These are phyloP conservation scores for Macrophomina tecta DNA, from an alignment of 2,329 filamentous ascomycete species.

Conservation along the genomic window DNA sequence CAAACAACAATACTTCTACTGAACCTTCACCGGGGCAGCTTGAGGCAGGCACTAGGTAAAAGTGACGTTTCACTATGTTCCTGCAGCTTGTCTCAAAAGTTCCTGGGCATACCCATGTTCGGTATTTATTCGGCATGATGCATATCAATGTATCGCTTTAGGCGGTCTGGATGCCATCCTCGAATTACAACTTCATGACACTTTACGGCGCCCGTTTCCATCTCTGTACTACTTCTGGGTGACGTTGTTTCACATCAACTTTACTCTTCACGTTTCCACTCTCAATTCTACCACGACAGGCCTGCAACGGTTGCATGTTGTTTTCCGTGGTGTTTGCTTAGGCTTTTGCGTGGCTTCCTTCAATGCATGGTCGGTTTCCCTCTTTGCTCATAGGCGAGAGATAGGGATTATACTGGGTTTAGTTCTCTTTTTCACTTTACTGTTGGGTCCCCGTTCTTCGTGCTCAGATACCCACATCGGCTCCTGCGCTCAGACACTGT, in stretches of 20 bases:
- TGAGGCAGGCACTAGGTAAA: slow-evolving; percentile 30
- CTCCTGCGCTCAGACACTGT: not conserved
- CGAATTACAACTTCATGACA: slow-evolving; percentile 12
- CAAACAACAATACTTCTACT: slow-evolving; percentile 21
- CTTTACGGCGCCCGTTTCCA: slow-evolving; percentile 1
- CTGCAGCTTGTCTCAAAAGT: not conserved
- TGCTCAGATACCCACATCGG: slow-evolving; percentile 21
- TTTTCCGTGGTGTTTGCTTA: not conserved
- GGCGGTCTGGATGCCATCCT: not conserved
- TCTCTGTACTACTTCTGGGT: slow-evolving; percentile 9
- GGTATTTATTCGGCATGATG: not conserved
- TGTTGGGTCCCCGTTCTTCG: slow-evolving; percentile 6
- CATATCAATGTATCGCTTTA: not conserved
- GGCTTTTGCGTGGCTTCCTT: slow-evolving; percentile 1
- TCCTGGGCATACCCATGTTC: not conserved
- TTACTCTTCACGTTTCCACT: not conserved
- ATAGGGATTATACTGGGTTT: not conserved
- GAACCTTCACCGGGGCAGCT: slow-evolving; percentile 30
- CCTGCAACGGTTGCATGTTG: slow-evolving; percentile 13
- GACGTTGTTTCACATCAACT: not conserved
- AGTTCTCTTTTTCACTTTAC: slow-evolving; percentile 1
- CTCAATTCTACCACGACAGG: not conserved
- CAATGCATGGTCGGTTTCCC: slow-evolving; percentile 18
- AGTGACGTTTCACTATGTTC: not conserved
- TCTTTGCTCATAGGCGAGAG: slow-evolving; percentile 17